Percentiles rank a stretch among this genome's conserved stretches.
Conservation (phyloP, 179 eudicot species). For the Corrigiola litoralis region DNA sequence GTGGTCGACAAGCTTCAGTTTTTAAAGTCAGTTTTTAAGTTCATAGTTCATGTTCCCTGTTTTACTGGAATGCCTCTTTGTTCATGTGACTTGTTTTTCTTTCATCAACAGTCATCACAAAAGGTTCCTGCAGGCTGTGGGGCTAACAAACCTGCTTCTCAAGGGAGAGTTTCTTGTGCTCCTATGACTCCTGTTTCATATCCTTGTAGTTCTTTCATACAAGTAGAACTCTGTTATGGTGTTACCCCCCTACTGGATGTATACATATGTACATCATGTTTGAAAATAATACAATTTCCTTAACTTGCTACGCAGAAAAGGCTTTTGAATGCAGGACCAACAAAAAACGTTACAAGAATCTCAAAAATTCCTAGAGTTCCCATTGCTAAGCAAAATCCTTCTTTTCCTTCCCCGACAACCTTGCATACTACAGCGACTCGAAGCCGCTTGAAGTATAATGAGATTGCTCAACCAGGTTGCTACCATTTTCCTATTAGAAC, state of each 20-base stretch:
- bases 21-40: slow-evolving; percentile 26
- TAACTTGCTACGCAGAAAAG: slow-evolving; percentile 60
- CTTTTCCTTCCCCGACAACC: slow-evolving; percentile 18
- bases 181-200: slow-evolving; percentile 53
- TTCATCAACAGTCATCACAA: slow-evolving; percentile 32
- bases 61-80: neutral
- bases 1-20: slow-evolving; percentile 12
- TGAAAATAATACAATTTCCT: slow-evolving; percentile 34
- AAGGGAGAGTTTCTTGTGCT: slow-evolving; percentile 32
- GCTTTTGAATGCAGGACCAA: slow-evolving; percentile 42
- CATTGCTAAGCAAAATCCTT: slow-evolving; percentile 31
- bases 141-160: slow-evolving; percentile 32
- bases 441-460: slow-evolving; percentile 35
- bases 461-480: slow-evolving; percentile 51
- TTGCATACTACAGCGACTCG: slow-evolving; percentile 29
- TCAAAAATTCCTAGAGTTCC: slow-evolving; percentile 60
- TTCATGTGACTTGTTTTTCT: neutral
- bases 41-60: neutral
- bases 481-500: neutral
- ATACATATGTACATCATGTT: slow-evolving; percentile 1
- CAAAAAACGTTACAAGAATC: slow-evolving; percentile 34
- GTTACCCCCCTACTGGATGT: neutral
- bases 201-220: slow-evolving; percentile 40
- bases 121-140: slow-evolving; percentile 21
- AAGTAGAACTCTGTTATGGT: neutral